Evolutionary conservation across 257 asterid species (phyloP).

Genomic region (Jacaranda mimosifolia): DNA sequence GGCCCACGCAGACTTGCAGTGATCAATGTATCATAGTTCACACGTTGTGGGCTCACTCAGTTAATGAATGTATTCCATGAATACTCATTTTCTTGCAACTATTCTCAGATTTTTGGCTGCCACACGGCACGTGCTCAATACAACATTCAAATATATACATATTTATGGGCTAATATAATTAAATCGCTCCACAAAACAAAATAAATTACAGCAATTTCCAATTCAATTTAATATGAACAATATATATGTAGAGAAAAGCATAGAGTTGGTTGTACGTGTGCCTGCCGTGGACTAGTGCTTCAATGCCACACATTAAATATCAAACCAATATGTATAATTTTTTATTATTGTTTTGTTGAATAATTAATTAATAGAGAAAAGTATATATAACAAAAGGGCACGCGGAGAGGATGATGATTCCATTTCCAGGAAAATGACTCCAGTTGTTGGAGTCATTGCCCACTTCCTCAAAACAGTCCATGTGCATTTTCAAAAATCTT

Average conservation of each 20-base stretch:
- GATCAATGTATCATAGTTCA: background rate
- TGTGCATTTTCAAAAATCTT: constrained; percentile 28
- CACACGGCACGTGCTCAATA: constrained; percentile 22
- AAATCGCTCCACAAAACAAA: no score
- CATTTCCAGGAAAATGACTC: constrained; percentile 28
- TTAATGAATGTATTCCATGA: background rate
- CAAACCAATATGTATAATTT: no score
- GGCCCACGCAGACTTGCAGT: no score
- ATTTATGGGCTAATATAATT: no score
- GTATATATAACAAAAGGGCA: background rate
- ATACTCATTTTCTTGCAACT: background rate
- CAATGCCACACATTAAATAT: constrained; percentile 11
- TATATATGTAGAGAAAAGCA: background rate
- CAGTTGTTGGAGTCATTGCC: constrained; percentile 23
- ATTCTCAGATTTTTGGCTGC: background rate
- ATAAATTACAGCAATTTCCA: no score
- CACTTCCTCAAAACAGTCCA: constrained; percentile 25
- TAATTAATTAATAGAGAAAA: background rate
- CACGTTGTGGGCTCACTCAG: background rate
- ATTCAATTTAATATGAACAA: background rate
- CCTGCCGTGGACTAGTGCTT: constrained; percentile 16
- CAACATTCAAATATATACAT: background rate
- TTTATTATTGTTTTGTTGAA: constrained; percentile 36
- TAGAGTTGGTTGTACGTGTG: background rate
- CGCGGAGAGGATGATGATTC: constrained; percentile 29